Conservation (phyloP, 257 asterid species). For the Striga asiatica region DNA sequence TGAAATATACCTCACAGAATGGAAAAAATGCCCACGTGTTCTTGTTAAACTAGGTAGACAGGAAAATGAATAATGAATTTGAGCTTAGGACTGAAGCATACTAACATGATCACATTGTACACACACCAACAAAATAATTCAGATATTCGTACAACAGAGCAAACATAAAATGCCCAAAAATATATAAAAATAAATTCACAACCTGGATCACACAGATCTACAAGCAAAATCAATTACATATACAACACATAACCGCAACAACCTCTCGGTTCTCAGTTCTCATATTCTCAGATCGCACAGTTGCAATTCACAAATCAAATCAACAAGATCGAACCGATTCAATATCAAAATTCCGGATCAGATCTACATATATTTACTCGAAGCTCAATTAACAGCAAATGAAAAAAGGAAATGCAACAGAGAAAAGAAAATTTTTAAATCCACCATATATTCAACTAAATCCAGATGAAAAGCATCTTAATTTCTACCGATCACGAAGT, state of each 20-base stretch:
- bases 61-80: too few species aligned
- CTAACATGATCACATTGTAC: too few species aligned
- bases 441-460: slow-evolving; percentile 11
- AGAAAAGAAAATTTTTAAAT: slow-evolving; percentile 5
- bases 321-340: slow-evolving; percentile 18
- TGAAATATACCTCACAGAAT: not conserved
- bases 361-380: slow-evolving; percentile 4
- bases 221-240: slow-evolving; percentile 2
- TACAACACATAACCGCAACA: not conserved
- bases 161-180: not conserved
- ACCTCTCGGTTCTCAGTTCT: not conserved
- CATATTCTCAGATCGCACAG: not conserved
- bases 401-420: slow-evolving; percentile 7
- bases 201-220: slow-evolving; percentile 22
- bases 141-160: too few species aligned
- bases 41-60: not conserved
- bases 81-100: not conserved
- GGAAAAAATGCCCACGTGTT: too few species aligned
- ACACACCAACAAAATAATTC: too few species aligned
- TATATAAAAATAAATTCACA: not conserved
- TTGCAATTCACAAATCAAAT: slow-evolving; percentile 11
- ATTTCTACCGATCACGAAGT: not conserved
- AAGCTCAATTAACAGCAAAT: not conserved
- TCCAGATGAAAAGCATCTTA: not conserved
- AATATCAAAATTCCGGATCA: slow-evolving; percentile 17